Evolutionary conservation across 352 stramenopile genomes (phyloP).

Genomic region (Phytophthora agathidicida): DNA sequence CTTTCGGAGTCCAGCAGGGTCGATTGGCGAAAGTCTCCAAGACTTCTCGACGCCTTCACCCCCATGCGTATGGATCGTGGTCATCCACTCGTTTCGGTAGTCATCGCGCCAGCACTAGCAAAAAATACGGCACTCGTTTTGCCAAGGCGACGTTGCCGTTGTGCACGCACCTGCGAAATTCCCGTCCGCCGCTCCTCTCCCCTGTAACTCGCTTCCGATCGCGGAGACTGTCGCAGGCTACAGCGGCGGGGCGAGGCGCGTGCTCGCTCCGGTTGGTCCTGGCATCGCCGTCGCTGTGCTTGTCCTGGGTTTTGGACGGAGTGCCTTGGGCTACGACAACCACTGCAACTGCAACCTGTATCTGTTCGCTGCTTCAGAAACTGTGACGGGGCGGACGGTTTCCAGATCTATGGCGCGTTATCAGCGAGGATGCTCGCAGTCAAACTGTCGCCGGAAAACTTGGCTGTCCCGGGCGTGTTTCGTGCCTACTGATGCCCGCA

Average conservation of each 20-base stretch:
- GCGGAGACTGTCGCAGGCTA: conserved; percentile 22
- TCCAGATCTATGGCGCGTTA: conserved; percentile 18
- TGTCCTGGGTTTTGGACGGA: neutral
- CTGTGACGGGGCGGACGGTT: conserved; percentile 18
- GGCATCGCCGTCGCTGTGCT: neutral
- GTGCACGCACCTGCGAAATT: neutral
- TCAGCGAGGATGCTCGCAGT: conserved; percentile 4
- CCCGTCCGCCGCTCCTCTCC: conserved; percentile 11
- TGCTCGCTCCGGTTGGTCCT: neutral
- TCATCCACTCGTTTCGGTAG: conserved; percentile 1
- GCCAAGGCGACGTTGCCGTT: no score
- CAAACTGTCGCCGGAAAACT: neutral
- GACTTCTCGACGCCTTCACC: neutral
- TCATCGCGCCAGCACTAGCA: neutral
- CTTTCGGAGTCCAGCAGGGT: conserved; percentile 6
- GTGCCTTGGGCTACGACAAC: neutral
- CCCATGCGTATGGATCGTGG: neutral
- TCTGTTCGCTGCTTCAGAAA: conserved; percentile 27
- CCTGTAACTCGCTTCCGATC: conserved; percentile 11
- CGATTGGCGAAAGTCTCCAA: conserved; percentile 27
- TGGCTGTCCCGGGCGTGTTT: conserved; percentile 6
- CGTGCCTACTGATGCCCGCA: conserved; percentile 22
- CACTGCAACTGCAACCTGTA: conserved; percentile 13
- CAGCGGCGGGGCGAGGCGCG: conserved; percentile 22
- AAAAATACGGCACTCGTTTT: neutral